Evolutionary conservation across 116 monocot genomes (phyloP), one percentile per base, ranked within the genome.

Genomic region (Posidonia oceanica): DNA sequence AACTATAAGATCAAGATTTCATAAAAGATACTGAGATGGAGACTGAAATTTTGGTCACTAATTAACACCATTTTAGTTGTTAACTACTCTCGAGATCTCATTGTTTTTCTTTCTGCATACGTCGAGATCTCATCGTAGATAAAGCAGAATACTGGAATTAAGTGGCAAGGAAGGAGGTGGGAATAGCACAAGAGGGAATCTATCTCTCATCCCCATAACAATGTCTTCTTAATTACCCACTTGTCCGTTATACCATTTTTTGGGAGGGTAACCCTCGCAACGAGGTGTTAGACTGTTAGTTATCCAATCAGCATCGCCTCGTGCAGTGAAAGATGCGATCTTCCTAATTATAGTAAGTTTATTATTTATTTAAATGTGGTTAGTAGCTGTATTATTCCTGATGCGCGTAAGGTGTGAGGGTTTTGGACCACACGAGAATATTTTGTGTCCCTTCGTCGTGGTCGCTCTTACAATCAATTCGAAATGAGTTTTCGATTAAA

Each of bases 101-200:
- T 14, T 63, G n/a, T n/a, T n/a, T n/a, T n/a, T n/a, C n/a, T n/a
- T n/a, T n/a, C n/a, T n/a, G n/a, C n/a, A n/a, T n/a, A n/a, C n/a
- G n/a, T 15, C 63, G 8, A 36, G 3, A 14, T 37, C 63, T 63
- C 38, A 36, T 14, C 36, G 37, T 2, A 63, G 23, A 36, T 36
- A 38, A 36, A 23, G 22, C 63, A 63, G 63, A 63, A 36, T 63
- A 63, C 23, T 63, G 36, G 63, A 36, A 63, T 59, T 59, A 59
- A 21, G 20, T 21, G 7, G 15, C 3, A 59, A 21, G 59, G 59
- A n/a, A 59, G 20, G 18, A 12, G 36, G 22, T 14, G 23, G 63
- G 63, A 63, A 63, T 36, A 38, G 63, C 63, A 14, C 13, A 63
- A 36, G 22, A 23, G 23, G 36, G 63, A 63, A 63, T 63, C 63